Conservation (phyloP, 2,329 filamentous ascomycete genomes). For the Sarocladium strictum region DNA sequence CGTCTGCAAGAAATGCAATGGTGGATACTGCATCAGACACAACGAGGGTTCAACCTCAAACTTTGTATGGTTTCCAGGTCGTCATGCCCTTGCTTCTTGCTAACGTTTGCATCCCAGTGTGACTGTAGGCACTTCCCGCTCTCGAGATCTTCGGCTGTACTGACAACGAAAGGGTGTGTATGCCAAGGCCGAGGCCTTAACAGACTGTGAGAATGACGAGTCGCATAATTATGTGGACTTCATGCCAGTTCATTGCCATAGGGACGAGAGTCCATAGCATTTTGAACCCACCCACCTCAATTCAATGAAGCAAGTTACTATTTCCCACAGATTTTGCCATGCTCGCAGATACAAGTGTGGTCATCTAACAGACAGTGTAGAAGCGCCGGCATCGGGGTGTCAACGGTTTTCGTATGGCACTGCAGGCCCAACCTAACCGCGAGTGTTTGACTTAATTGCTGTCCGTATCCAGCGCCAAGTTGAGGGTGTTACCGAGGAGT, state of each 20-base stretch:
- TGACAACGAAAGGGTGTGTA: slow-evolving; percentile 22
- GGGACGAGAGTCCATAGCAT: neutral
- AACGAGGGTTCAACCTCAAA: slow-evolving; percentile 74
- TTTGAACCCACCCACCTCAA: neutral
- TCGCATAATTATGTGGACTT: neutral
- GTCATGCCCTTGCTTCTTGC: neutral
- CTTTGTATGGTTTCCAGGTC: slow-evolving; percentile 33
- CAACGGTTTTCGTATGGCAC: no score
- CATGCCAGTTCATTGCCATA: neutral
- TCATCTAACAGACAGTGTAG: neutral
- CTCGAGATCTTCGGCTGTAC: slow-evolving; percentile 11
- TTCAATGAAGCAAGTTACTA: neutral
- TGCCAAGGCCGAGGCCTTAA: slow-evolving; percentile 27
- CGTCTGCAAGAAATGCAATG: slow-evolving; percentile 64
- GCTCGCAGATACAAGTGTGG: neutral
- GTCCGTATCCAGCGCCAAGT: no score
- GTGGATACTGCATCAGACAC: slow-evolving; percentile 77
- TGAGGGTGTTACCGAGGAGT: no score
- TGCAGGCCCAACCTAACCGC: no score
- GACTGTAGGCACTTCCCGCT: slow-evolving; percentile 34
- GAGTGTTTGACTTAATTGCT: no score
- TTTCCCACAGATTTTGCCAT: neutral
- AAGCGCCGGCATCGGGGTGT: no score
- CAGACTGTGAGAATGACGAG: slow-evolving; percentile 16
- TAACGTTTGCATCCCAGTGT: slow-evolving; percentile 26